Base-by-base conservation (phyloP, 1,284 basidiomycete genomes). In the Microbotryum saponariae region DNA sequence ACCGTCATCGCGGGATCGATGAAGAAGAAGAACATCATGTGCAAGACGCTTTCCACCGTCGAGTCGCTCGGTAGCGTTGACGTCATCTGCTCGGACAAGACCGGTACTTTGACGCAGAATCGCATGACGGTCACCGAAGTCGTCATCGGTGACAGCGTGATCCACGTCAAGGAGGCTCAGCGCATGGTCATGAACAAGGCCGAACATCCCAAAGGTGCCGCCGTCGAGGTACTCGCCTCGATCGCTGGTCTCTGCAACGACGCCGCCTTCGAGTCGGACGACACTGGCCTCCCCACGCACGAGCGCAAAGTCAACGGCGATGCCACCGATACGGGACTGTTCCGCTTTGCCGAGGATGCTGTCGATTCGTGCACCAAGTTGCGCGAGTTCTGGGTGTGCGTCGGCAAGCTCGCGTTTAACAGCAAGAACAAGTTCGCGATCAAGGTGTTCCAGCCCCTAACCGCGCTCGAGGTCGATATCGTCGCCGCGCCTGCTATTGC, bases 221-320 rank as follows among this genome's bases (percentile, higher is more conserved):
- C 37, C 12, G 16, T 42, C 78, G 6, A 71, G 73, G 25, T 78
- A 29, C 62, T 82, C 1, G 80, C 81, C 46, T 75, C 78, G 58
- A 71, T 83, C 42, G 77, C 80, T 37, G 79, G 80, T 20, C 75
- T 86, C 7, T 86, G 84, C 74, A 86, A 85, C 61, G 82, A 79
- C 8, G 84, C 85, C 0, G 77, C 76, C 37, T 86, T 85, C 59
- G 80, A 82, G 54, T 73, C 74, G 6, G 70, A 73, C 2, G 65
- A 70, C 0, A 71, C 70, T 12, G 77, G 79, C 53, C 69, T 76
- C 49, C 77, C 82, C 2, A 49, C 80, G 9, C 73, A 75, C 2
- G 75, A 81, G 20, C 79, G 81, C 33, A 72, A 72, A 44, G 73
- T 85, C 68, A 82, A 82, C 65, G 84, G 85, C 12, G 83, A 86